phyloP scores from a whole-genome alignment of 2,329 filamentous ascomycete species.

The Coleophoma eucalyptorum region DNA sequence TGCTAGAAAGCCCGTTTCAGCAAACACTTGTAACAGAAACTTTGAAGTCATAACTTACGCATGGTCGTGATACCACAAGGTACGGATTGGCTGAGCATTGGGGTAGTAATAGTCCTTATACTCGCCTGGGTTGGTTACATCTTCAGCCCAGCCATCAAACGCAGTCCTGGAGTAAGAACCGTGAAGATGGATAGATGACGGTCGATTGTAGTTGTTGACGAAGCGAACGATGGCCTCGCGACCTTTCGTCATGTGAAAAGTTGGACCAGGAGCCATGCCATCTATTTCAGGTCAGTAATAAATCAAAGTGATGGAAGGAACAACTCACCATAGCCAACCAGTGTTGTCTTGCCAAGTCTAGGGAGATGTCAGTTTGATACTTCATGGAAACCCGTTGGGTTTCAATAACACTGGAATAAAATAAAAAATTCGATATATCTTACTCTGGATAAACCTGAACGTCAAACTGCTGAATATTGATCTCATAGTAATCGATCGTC shows the following conservation, averaged over 20 bases:
- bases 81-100: constrained; percentile 47
- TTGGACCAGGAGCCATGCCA: constrained; percentile 50
- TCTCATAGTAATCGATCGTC: constrained; percentile 41
- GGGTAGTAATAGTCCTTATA: constrained; percentile 63
- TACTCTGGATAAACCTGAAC: constrained; percentile 35
- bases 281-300: constrained; percentile 17
- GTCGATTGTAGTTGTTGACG: constrained; percentile 41
- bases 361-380: too few relatives aligned
- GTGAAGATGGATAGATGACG: constrained; percentile 49
- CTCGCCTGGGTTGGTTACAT: constrained; percentile 44
- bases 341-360: constrained; percentile 30
- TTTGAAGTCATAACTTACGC: constrained; percentile 8
- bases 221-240: constrained; percentile 50
- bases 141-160: constrained; percentile 51
- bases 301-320: too few relatives aligned
- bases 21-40: too few relatives aligned
- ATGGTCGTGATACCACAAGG: constrained; percentile 53
- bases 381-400: too few relatives aligned
- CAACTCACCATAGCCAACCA: constrained; percentile 39
- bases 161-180: constrained; percentile 45
- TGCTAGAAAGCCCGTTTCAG: too few relatives aligned
- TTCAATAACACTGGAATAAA: too few relatives aligned
- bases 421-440: too few relatives aligned
- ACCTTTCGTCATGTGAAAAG: constrained; percentile 42
- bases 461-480: constrained; percentile 35